Evolutionary conservation across 176 grass and related monocot genomes (phyloP).

Genomic region (Alopecurus myosuroides): DNA sequence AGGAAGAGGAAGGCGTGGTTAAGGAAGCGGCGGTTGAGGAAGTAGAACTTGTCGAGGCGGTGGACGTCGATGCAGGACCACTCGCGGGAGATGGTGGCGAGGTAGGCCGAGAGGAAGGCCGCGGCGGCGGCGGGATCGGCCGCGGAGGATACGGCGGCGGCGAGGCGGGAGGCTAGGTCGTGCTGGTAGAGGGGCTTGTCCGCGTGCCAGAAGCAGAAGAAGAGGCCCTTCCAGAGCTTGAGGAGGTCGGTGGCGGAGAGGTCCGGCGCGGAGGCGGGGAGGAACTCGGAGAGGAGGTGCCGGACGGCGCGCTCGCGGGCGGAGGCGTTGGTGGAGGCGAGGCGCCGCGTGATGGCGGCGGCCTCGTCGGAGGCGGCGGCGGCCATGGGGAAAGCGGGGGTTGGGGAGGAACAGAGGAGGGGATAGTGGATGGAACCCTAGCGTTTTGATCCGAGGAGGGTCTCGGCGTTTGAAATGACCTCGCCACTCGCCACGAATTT

Average conservation of each 20-base stretch:
- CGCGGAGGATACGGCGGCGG: slow-evolving; percentile 45
- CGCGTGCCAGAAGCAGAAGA: slow-evolving; percentile 98
- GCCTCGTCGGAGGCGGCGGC: slow-evolving; percentile 28
- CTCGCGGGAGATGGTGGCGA: slow-evolving; percentile 82
- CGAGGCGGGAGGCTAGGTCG: slow-evolving; percentile 65
- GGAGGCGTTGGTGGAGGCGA: slow-evolving; percentile 57
- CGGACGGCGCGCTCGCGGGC: slow-evolving; percentile 51
- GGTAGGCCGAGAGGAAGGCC: slow-evolving; percentile 55
- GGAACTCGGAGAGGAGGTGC: slow-evolving; percentile 45
- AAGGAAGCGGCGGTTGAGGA: slow-evolving; percentile 77
- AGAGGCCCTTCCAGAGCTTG: slow-evolving; percentile 97
- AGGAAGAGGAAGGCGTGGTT: slow-evolving; percentile 67
- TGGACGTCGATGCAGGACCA: slow-evolving; percentile 83
- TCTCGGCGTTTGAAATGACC: slow-evolving; percentile 32
- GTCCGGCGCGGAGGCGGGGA: slow-evolving; percentile 11
- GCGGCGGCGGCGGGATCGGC: slow-evolving; percentile 26
- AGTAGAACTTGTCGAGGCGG: slow-evolving; percentile 97
- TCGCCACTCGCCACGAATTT: too few relatives aligned
- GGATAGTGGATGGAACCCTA: slow-evolving; percentile 30
- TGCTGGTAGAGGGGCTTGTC: slow-evolving; percentile 73
- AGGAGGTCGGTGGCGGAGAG: slow-evolving; percentile 53
- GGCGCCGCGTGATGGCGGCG: slow-evolving; percentile 56
- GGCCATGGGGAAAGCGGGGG: background rate
- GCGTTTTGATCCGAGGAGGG: slow-evolving; percentile 26
- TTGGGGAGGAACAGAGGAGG: background rate